phyloP scores from a whole-genome alignment of 805 yeast species.

The Zygosaccharomyces gambellarensis region DNA sequence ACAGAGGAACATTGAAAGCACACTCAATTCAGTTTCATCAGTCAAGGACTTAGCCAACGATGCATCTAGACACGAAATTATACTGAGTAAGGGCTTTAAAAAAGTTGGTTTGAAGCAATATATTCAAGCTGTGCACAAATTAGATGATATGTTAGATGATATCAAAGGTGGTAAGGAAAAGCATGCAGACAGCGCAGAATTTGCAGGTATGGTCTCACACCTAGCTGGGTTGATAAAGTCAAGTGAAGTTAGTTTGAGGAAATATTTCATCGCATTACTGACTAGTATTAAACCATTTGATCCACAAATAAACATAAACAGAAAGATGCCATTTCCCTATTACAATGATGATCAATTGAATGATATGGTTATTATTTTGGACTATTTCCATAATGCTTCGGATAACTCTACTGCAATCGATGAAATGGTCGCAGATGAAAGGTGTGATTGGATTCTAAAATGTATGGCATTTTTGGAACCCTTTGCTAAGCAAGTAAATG shows the following conservation, averaged over 20 bases:
- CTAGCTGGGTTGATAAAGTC: constrained; percentile 51
- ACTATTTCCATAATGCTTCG: constrained; percentile 40
- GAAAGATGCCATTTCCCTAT: constrained; percentile 41
- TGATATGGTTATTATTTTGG: constrained; percentile 41
- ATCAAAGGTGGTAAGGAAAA: constrained; percentile 34
- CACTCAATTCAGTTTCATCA: constrained; percentile 44
- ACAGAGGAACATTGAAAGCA: constrained; percentile 53
- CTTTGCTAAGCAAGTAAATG: constrained; percentile 39
- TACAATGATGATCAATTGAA: constrained; percentile 35
- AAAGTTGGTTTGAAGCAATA: constrained; percentile 35
- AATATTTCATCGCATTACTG: constrained; percentile 45
- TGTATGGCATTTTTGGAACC: constrained; percentile 45
- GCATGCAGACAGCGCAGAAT: constrained; percentile 37
- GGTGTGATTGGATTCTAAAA: constrained; percentile 40
- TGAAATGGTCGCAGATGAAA: constrained; percentile 39
- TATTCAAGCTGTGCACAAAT: constrained; percentile 40
- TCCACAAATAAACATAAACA: constrained; percentile 40
- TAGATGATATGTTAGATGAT: constrained; percentile 44
- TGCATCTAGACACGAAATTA: constrained; percentile 40
- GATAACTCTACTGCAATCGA: constrained; percentile 32
- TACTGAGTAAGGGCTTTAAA: constrained; percentile 32
- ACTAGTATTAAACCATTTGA: constrained; percentile 42
- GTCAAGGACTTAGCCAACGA: constrained; percentile 47
- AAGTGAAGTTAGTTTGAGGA: constrained; percentile 52
- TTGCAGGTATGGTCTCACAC: constrained; percentile 62